Conservation (phyloP, 2,329 filamentous ascomycete genomes). For the Nothophoma quercina region DNA sequence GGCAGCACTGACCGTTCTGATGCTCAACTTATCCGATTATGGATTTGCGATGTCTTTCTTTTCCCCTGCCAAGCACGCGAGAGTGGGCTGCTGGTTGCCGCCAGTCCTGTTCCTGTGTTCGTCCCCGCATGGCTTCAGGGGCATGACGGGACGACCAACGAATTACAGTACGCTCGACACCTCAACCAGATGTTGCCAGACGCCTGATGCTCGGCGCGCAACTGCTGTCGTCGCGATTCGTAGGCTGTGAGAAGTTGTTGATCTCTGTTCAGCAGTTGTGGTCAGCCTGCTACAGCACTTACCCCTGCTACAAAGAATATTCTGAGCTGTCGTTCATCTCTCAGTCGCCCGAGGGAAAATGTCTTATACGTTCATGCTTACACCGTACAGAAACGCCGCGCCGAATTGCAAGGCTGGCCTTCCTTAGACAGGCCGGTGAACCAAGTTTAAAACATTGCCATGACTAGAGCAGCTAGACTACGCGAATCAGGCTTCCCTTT, state of each 20-base stretch:
- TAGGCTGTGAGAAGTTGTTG: neutral
- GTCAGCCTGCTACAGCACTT: neutral
- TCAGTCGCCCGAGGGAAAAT: neutral
- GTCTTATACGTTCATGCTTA: neutral
- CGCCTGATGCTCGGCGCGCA: slow-evolving; percentile 22
- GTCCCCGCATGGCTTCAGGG: slow-evolving; percentile 34
- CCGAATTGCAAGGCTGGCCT: slow-evolving; percentile 24
- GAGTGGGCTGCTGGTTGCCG: slow-evolving; percentile 24
- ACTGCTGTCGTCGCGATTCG: slow-evolving; percentile 1
- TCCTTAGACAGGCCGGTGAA: slow-evolving; percentile 29
- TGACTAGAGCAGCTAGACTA: slow-evolving; percentile 33
- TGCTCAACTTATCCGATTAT: slow-evolving; percentile 11
- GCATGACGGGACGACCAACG: slow-evolving; percentile 26
- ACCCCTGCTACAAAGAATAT: neutral
- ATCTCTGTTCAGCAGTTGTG: neutral
- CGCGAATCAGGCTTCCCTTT: slow-evolving; percentile 31
- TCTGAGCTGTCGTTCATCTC: slow-evolving; percentile 1
- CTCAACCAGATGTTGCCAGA: slow-evolving; percentile 17
- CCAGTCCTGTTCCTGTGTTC: slow-evolving; percentile 38
- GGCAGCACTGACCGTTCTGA: slow-evolving; percentile 14
- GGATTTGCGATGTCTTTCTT: slow-evolving; percentile 16
- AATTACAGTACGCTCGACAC: slow-evolving; percentile 31
- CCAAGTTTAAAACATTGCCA: slow-evolving; percentile 30
- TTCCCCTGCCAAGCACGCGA: slow-evolving; percentile 44
- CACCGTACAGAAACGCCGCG: slow-evolving; percentile 7